These are phyloP conservation scores for Mimosa pudica DNA, from an alignment of 306 rosid genomes.

Conservation along the genomic window DNA sequence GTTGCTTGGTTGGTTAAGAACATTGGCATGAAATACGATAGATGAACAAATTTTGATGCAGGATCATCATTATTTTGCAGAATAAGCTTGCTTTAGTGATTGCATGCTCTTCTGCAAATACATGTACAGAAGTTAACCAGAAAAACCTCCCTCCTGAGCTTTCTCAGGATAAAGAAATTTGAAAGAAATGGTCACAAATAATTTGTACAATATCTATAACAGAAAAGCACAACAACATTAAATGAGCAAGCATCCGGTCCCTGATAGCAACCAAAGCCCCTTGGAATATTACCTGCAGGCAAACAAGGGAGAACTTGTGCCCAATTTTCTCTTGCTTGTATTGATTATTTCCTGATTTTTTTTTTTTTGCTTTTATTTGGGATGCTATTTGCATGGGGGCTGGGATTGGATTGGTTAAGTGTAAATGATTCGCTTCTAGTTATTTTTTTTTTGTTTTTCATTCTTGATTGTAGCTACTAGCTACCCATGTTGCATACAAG, in stretches of 20 bases:
- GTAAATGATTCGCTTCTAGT: neutral
- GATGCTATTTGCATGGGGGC: neutral
- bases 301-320: neutral
- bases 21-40: constrained; percentile 61
- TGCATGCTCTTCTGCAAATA: constrained; percentile 18
- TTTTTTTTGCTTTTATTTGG: too few relatives aligned
- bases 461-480: neutral
- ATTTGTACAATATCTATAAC: neutral
- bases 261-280: neutral
- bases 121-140: neutral
- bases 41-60: constrained; percentile 18
- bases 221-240: neutral
- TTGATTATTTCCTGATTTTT: neutral
- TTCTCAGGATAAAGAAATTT: neutral
- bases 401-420: neutral
- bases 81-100: constrained; percentile 30
- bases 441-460: neutral
- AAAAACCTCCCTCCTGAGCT: neutral
- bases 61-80: neutral
- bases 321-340: neutral
- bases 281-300: neutral
- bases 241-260: neutral
- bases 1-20: constrained; percentile 78
- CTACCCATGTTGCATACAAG: neutral
- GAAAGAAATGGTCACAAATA: neutral